Conservation (phyloP, 495 filamentous ascomycete species). For the Xylaria castorea region DNA sequence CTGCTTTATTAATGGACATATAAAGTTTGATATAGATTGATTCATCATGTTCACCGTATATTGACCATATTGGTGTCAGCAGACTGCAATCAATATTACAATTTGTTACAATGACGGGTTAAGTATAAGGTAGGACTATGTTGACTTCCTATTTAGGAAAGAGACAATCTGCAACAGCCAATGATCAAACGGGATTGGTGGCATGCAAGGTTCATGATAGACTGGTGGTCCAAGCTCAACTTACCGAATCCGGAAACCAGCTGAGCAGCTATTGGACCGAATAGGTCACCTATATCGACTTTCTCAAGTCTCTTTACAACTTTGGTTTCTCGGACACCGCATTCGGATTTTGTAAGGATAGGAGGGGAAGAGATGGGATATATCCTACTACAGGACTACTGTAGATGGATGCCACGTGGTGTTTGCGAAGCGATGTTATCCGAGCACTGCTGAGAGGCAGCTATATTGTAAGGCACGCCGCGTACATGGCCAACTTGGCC, state of each 20-base stretch:
- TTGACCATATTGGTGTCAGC: not conserved
- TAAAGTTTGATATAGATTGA: not conserved
- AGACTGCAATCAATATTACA: not conserved
- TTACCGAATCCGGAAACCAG: conserved; percentile 17
- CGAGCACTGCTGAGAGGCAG: not conserved
- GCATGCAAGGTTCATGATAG: not conserved
- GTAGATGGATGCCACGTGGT: conserved; percentile 6
- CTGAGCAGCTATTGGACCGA: conserved; percentile 8
- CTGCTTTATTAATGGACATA: not conserved
- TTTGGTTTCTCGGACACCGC: not conserved
- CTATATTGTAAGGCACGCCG: not conserved
- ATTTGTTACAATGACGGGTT: not conserved
- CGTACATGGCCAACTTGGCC: not conserved
- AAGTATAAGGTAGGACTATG: not conserved
- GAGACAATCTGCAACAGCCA: not conserved
- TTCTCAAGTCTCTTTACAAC: not conserved
- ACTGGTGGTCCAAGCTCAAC: conserved; percentile 19
- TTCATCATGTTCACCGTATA: not conserved
- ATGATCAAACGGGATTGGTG: not conserved
- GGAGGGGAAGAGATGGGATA: not conserved
- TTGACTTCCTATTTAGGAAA: conserved; percentile 21
- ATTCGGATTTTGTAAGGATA: not conserved
- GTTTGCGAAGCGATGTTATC: not conserved
- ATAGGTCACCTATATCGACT: not conserved
- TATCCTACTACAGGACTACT: not conserved